Percentiles rank a stretch among this genome's conserved stretches.
Conservation (phyloP, 345 rosid species). For the Ailanthus altissimus region DNA sequence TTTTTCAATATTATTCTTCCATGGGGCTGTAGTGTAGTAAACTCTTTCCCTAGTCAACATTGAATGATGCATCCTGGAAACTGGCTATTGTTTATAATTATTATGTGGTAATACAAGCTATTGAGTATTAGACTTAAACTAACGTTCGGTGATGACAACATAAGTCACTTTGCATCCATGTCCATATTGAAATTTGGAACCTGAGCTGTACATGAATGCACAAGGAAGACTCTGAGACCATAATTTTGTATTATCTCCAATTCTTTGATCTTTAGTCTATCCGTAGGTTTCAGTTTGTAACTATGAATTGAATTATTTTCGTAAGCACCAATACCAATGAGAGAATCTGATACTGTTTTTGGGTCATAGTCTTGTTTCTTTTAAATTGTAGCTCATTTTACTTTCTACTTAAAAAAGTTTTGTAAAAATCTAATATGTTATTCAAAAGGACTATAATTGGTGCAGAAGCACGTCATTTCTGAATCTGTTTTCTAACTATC, state of each 20-base stretch:
- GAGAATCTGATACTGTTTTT: neutral
- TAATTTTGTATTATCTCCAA: neutral
- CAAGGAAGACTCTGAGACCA: too few species aligned
- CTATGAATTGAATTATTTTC: too few species aligned
- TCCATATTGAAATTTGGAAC: too few species aligned
- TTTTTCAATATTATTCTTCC: neutral
- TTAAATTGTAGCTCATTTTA: neutral
- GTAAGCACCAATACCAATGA: neutral
- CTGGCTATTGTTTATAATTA: neutral
- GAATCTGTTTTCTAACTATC: neutral
- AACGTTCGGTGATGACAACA: too few species aligned
- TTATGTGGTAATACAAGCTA: neutral
- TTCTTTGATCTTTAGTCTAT: too few species aligned
- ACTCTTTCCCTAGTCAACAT: neutral
- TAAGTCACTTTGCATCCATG: too few species aligned
- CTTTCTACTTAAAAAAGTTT: neutral
- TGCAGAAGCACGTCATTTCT: neutral
- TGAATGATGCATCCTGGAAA: neutral
- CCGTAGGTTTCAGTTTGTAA: too few species aligned
- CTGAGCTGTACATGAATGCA: too few species aligned
- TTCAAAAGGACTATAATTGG: neutral
- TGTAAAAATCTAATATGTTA: neutral
- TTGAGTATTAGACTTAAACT: neutral
- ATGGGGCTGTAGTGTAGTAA: neutral
- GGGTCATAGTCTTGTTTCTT: neutral